phyloP scores from a whole-genome alignment of 768 basidiomycete genomes.

The Auricularia auricula-judae region DNA sequence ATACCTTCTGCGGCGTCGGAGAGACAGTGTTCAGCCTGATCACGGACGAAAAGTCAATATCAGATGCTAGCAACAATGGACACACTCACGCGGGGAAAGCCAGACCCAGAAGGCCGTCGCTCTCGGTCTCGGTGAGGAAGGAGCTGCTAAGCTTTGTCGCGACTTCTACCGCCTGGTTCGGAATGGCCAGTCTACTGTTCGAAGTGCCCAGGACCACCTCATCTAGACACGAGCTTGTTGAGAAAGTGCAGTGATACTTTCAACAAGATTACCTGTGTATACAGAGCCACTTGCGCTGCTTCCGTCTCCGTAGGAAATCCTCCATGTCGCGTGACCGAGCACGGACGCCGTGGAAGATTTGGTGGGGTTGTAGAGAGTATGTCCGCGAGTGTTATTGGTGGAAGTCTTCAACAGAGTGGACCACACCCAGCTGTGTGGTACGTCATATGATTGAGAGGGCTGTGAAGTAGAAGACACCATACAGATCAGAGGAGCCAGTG shows the following conservation, averaged over 20 bases:
- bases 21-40: conserved; percentile 24
- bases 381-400: neutral
- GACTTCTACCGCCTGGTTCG: conserved; percentile 27
- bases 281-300: conserved; percentile 6
- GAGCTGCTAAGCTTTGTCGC: conserved; percentile 23
- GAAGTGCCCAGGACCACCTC: neutral
- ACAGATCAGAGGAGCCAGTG: conserved; percentile 4
- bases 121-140: conserved; percentile 24
- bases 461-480: neutral
- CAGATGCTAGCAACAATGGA: neutral
- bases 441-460: neutral
- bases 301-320: conserved; percentile 10
- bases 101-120: conserved; percentile 28
- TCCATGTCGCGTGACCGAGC: conserved; percentile 12
- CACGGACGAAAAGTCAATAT: neutral
- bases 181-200: conserved; percentile 15
- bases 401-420: neutral
- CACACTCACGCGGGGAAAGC: conserved; percentile 20
- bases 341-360: conserved; percentile 14
- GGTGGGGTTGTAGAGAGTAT: conserved; percentile 14
- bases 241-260: no score
- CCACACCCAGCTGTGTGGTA: conserved; percentile 1
- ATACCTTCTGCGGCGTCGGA: conserved; percentile 19
- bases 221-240: neutral
- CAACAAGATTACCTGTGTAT: neutral